phyloP scores from a whole-genome alignment of 108 stramenopile species.

The Halocafeteria seosinensis region DNA sequence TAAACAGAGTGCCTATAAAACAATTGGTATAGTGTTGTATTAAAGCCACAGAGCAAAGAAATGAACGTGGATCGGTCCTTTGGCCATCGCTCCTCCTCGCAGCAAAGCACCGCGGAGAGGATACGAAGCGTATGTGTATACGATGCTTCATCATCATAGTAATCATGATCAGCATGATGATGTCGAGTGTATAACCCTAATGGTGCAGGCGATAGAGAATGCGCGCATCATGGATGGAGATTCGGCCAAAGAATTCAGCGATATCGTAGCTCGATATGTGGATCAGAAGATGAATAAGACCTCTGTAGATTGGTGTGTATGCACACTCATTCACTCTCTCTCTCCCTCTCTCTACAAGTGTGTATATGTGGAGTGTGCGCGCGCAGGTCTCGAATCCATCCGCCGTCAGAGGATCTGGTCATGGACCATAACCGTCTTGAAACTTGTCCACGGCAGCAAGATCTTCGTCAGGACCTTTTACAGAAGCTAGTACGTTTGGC shows the following conservation, averaged over 20 bases:
- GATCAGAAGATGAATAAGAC: not conserved
- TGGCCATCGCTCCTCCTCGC: too few relatives aligned
- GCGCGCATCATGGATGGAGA: not conserved
- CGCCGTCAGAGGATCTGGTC: not conserved
- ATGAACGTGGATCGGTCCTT: too few relatives aligned
- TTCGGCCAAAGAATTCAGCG: not conserved
- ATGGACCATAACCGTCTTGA: not conserved
- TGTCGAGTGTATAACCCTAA: too few relatives aligned
- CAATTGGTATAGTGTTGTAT: too few relatives aligned
- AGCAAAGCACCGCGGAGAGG: too few relatives aligned
- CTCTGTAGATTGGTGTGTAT: not conserved
- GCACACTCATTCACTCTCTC: not conserved
- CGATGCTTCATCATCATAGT: too few relatives aligned
- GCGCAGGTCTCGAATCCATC: not conserved
- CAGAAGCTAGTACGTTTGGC: too few relatives aligned
- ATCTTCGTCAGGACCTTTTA: conserved; percentile 39
- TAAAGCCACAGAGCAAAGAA: too few relatives aligned
- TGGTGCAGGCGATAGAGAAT: not conserved
- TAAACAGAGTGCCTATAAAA: too few relatives aligned
- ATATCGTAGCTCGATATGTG: not conserved
- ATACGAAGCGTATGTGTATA: too few relatives aligned
- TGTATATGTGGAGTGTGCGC: not conserved
- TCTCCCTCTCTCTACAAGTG: not conserved
- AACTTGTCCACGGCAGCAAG: not conserved
- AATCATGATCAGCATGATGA: too few relatives aligned